phyloP scores from a whole-genome alignment of 139 green algal genomes.

The Coelastrella sp. region DNA sequence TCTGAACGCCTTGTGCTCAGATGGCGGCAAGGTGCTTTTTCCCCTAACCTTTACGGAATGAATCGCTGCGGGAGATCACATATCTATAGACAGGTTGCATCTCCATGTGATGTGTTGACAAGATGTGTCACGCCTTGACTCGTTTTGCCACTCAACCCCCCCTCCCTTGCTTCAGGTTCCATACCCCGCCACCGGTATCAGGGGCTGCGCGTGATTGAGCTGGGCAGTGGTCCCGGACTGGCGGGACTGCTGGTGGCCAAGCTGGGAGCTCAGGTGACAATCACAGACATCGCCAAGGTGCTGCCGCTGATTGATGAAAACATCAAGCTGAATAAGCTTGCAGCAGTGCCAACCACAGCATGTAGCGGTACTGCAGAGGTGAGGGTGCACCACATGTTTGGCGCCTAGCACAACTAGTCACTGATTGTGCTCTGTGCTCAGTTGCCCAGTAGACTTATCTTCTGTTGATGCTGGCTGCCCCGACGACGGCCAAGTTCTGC shows the following conservation, averaged over 20 bases:
- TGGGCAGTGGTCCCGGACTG: slow-evolving; percentile 64
- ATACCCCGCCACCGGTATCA: slow-evolving; percentile 61
- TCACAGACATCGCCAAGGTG: slow-evolving; percentile 67
- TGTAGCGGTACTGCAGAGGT: slow-evolving; percentile 46
- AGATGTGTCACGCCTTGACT: neutral
- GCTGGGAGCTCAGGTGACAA: slow-evolving; percentile 61
- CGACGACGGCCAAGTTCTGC: too few relatives aligned
- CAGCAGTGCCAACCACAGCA: neutral
- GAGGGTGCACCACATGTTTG: neutral
- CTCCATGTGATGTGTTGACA: too few relatives aligned
- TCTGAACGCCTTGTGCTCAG: too few relatives aligned
- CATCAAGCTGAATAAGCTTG: slow-evolving; percentile 55
- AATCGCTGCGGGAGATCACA: too few relatives aligned
- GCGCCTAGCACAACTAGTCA: too few relatives aligned
- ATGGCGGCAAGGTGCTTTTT: too few relatives aligned
- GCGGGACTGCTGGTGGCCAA: slow-evolving; percentile 64
- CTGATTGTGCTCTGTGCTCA: too few relatives aligned
- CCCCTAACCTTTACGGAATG: too few relatives aligned
- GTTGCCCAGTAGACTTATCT: too few relatives aligned
- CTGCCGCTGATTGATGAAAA: slow-evolving; percentile 61
- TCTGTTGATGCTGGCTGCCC: too few relatives aligned
- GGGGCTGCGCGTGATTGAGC: slow-evolving; percentile 60
- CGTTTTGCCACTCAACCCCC: too few relatives aligned
- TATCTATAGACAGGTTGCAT: too few relatives aligned
- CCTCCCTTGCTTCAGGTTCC: slow-evolving; percentile 42